Conservation (phyloP, 148 eudicot genomes). For the Arctostaphylos glauca region DNA sequence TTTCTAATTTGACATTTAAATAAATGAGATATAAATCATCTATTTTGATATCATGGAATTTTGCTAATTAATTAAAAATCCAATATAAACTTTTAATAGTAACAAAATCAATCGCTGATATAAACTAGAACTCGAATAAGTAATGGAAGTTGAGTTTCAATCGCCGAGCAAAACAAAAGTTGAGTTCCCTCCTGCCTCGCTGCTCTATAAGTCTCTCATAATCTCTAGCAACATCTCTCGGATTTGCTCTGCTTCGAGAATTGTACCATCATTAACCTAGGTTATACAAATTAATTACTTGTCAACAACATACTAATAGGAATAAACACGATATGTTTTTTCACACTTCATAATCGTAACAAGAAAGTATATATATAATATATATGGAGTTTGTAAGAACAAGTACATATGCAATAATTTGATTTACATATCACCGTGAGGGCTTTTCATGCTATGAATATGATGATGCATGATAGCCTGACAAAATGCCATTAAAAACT, state of each 20-base stretch:
- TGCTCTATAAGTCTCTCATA: slow-evolving; percentile 26
- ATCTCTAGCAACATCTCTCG: slow-evolving; percentile 39
- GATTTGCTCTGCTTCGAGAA: slow-evolving; percentile 34
- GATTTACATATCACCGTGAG: too few relatives aligned
- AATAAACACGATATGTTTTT: too few relatives aligned
- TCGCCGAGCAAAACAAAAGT: too few relatives aligned
- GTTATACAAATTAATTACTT: not conserved
- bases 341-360: too few relatives aligned
- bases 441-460: too few relatives aligned
- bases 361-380: too few relatives aligned
- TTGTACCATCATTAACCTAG: slow-evolving; percentile 26
- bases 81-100: not conserved
- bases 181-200: not conserved
- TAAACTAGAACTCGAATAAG: not conserved
- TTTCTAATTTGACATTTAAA: not conserved
- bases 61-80: too few relatives aligned
- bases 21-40: not conserved
- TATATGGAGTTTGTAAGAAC: too few relatives aligned
- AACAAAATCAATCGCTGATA: not conserved
- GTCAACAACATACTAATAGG: too few relatives aligned
- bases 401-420: too few relatives aligned
- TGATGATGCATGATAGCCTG: too few relatives aligned
- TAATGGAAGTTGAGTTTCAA: not conserved
- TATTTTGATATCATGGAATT: not conserved
- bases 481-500: too few relatives aligned